phyloP scores from a whole-genome alignment of 768 basidiomycete species.

The Russula emetica region DNA sequence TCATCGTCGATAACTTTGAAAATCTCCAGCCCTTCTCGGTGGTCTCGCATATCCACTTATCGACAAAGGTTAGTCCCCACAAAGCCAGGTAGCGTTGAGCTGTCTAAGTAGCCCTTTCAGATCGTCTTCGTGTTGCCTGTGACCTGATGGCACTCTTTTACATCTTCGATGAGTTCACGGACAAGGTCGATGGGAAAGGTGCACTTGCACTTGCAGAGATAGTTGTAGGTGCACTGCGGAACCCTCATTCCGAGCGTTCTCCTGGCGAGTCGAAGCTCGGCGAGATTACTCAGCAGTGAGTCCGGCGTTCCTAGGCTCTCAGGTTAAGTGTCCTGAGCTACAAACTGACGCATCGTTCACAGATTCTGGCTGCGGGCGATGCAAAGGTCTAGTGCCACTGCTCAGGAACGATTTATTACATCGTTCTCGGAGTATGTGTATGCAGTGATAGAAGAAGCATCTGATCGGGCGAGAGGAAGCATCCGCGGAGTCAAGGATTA shows the following conservation, averaged over 20 bases:
- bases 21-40: constrained; percentile 36
- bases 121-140: constrained; percentile 38
- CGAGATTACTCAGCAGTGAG: constrained; percentile 42
- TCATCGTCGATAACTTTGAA: neutral
- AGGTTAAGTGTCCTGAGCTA: neutral
- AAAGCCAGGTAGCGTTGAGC: neutral
- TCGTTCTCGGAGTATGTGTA: constrained; percentile 37
- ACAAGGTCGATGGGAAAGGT: constrained; percentile 35
- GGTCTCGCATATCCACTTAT: constrained; percentile 38
- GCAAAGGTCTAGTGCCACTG: constrained; percentile 26
- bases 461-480: constrained; percentile 36
- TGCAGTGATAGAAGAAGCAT: constrained; percentile 42
- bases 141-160: constrained; percentile 53
- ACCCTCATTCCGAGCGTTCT: constrained; percentile 38
- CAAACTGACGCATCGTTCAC: neutral
- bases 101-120: constrained; percentile 15
- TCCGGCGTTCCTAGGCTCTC: constrained; percentile 11
- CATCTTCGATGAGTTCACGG: constrained; percentile 49
- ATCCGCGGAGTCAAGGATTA: constrained; percentile 42
- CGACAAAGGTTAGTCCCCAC: constrained; percentile 34
- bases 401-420: constrained; percentile 38
- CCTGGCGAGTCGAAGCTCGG: constrained; percentile 39
- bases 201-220: constrained; percentile 36
- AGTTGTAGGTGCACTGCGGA: constrained; percentile 40
- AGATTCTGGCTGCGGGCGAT: constrained; percentile 39